Evolutionary conservation across 2,329 filamentous ascomycete genomes (phyloP).

Genomic region (Dothiorella sarmentorum): DNA sequence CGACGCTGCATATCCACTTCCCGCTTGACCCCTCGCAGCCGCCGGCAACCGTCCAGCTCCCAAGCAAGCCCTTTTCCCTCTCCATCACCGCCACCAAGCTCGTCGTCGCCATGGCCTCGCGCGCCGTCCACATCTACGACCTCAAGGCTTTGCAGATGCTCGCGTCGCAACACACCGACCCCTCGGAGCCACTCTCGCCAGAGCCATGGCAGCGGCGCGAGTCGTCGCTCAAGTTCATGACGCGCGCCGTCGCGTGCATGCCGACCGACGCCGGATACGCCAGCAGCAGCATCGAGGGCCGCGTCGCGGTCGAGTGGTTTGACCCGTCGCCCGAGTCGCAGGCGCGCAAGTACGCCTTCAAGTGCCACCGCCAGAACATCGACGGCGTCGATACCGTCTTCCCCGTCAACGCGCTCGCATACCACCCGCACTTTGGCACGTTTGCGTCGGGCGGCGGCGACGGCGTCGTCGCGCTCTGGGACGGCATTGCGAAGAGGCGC

Average conservation of each 20-base stretch:
- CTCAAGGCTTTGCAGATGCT: constrained; percentile 64
- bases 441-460: constrained; percentile 90
- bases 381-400: constrained; percentile 78
- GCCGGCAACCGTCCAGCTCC: constrained; percentile 67
- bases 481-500: constrained; percentile 83
- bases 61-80: constrained; percentile 85
- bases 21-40: constrained; percentile 49
- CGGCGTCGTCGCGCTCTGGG: constrained; percentile 89
- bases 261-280: constrained; percentile 93
- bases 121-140: constrained; percentile 93
- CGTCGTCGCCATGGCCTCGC: constrained; percentile 92
- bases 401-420: constrained; percentile 84
- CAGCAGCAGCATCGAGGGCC: constrained; percentile 86
- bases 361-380: constrained; percentile 82
- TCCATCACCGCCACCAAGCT: constrained; percentile 76
- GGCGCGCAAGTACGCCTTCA: constrained; percentile 95
- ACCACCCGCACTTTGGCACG: constrained; percentile 77
- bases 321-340: constrained; percentile 84
- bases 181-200: constrained; percentile 47
- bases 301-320: constrained; percentile 97
- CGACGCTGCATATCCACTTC: constrained; percentile 80
- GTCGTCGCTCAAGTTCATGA: constrained; percentile 94
- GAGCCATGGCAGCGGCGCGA: constrained; percentile 92
- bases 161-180: constrained; percentile 46
- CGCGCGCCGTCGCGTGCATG: constrained; percentile 90